These are phyloP conservation scores for Talaromyces piceae DNA, from an alignment of 2,329 filamentous ascomycete species.

Conservation along the genomic window DNA sequence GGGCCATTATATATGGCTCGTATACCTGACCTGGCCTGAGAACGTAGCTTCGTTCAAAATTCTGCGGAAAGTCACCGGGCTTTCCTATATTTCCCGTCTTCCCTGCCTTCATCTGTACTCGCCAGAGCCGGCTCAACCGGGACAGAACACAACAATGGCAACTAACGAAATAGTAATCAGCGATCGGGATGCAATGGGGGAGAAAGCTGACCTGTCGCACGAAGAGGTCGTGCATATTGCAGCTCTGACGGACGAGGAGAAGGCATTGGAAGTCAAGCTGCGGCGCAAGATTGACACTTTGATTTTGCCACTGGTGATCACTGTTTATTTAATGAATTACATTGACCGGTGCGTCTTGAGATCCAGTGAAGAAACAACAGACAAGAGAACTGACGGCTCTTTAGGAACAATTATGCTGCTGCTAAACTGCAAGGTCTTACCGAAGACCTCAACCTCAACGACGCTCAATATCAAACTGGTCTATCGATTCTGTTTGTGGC, in stretches of 20 bases:
- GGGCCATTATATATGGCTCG: background rate
- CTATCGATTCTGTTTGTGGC: slow-evolving; percentile 39
- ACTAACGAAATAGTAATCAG: slow-evolving; percentile 4
- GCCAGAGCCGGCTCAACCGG: too few relatives aligned
- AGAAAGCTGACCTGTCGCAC: slow-evolving; percentile 16
- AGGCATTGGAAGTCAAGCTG: slow-evolving; percentile 30
- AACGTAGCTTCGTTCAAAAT: background rate
- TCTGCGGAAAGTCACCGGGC: background rate
- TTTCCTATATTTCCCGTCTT: background rate
- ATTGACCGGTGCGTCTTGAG: slow-evolving; percentile 32
- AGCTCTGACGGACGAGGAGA: slow-evolving; percentile 24
- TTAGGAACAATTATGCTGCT: slow-evolving; percentile 42
- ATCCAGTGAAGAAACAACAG: background rate
- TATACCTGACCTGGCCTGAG: background rate
- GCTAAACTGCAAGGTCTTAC: slow-evolving; percentile 38
- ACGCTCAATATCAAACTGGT: slow-evolving; percentile 34
- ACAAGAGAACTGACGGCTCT: slow-evolving; percentile 1
- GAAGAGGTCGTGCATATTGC: slow-evolving; percentile 28
- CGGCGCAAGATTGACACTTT: slow-evolving; percentile 29
- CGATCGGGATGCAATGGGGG: slow-evolving; percentile 14
- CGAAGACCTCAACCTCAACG: slow-evolving; percentile 28
- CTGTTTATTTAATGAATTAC: slow-evolving; percentile 40
- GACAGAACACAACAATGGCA: background rate
- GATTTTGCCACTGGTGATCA: slow-evolving; percentile 36
- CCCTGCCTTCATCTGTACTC: background rate